Evolutionary conservation across 495 filamentous ascomycete genomes (phyloP).

Genomic region (Aspergillus homomorphus): DNA sequence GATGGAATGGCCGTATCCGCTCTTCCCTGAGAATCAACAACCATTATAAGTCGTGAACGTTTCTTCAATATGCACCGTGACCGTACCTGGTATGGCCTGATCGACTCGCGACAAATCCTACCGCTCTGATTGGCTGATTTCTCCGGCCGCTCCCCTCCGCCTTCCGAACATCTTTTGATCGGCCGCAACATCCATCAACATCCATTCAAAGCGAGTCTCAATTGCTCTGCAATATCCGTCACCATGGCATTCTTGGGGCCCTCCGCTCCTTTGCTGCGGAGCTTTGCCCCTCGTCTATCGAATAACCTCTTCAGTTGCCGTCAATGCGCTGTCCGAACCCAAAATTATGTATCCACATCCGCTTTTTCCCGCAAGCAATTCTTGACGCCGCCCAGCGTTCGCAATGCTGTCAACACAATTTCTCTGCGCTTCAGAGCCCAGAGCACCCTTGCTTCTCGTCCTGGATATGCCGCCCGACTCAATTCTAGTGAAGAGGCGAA

Average conservation of each 20-base stretch:
- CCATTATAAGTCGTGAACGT: too few species aligned
- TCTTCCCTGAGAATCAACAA: too few species aligned
- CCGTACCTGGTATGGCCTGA: conserved; percentile 7
- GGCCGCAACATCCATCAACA: not conserved
- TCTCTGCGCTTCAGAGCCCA: conserved; percentile 29
- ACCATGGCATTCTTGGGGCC: conserved; percentile 39
- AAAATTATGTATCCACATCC: conserved; percentile 31
- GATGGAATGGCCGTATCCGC: too few species aligned
- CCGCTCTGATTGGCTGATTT: not conserved
- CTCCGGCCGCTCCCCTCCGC: not conserved
- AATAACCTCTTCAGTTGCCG: conserved; percentile 58
- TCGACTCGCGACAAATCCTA: not conserved
- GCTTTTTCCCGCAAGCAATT: conserved; percentile 34
- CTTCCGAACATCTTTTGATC: not conserved
- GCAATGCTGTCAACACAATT: conserved; percentile 24
- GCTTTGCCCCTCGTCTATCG: conserved; percentile 49
- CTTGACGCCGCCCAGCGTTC: conserved; percentile 26
- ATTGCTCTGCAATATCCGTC: conserved; percentile 10
- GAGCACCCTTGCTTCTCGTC: conserved; percentile 31
- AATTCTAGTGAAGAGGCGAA: conserved; percentile 28
- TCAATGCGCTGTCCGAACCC: conserved; percentile 52
- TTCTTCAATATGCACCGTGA: too few species aligned
- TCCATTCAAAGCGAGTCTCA: conserved; percentile 7
- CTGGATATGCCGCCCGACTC: too few species aligned
- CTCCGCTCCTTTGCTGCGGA: conserved; percentile 32